A percentile compares a stretch with the other conserved stretches of the same genome.
Conservation (phyloP, 768 basidiomycete genomes). For the Boletus vinaceobasis region DNA sequence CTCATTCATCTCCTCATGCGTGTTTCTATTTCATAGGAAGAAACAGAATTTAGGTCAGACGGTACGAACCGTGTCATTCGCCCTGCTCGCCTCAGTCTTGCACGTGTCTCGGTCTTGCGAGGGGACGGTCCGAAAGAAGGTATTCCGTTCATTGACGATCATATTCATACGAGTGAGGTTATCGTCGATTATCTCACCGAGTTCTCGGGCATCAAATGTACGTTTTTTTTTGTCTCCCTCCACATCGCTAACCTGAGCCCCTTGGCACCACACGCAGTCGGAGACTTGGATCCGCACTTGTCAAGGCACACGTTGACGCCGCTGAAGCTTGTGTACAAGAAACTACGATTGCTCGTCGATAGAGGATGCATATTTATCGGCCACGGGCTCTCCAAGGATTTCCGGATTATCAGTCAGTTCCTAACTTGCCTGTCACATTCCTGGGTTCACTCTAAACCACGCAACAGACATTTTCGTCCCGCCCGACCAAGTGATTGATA, state of each 20-base stretch:
- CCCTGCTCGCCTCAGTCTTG: constrained; percentile 87
- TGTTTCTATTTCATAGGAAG: constrained; percentile 56
- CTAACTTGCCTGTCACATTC: background rate
- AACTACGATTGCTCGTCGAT: constrained; percentile 88
- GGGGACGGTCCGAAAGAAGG: constrained; percentile 80
- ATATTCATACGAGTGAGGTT: constrained; percentile 93
- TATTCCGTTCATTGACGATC: constrained; percentile 94
- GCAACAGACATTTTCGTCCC: constrained; percentile 88
- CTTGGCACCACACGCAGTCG: constrained; percentile 48
- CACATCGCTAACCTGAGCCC: background rate
- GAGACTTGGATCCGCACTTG: constrained; percentile 83
- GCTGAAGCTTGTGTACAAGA: constrained; percentile 97
- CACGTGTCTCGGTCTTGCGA: constrained; percentile 90
- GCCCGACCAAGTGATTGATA: constrained; percentile 93
- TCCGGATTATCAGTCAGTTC: constrained; percentile 91
- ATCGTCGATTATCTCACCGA: constrained; percentile 98
- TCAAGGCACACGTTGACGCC: constrained; percentile 91
- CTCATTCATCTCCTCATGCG: background rate
- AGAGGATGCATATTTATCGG: constrained; percentile 95
- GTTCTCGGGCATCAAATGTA: constrained; percentile 93
- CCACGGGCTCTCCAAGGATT: constrained; percentile 95
- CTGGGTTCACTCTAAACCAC: background rate
- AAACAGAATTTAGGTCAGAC: constrained; percentile 92
- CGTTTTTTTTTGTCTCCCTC: constrained; percentile 24
- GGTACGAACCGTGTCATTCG: constrained; percentile 90